phyloP scores from a whole-genome alignment of 2,329 filamentous ascomycete genomes.

The Xylaria sp. region DNA sequence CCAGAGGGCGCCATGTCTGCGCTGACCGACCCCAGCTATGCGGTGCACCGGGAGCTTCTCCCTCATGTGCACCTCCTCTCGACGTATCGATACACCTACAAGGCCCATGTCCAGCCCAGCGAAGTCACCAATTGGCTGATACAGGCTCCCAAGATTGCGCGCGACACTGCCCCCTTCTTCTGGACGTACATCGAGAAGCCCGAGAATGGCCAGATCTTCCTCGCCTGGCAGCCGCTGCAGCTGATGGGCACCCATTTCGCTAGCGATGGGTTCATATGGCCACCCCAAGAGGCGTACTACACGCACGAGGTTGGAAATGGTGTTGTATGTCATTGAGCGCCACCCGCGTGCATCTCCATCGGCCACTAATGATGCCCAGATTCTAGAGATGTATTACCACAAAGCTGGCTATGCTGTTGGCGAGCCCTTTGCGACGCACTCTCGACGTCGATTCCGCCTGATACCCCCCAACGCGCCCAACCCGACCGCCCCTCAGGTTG shows the following conservation, averaged over 20 bases:
- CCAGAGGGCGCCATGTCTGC: constrained; percentile 42
- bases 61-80: constrained; percentile 92
- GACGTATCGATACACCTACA: constrained; percentile 79
- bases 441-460: constrained; percentile 87
- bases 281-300: constrained; percentile 79
- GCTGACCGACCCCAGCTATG: constrained; percentile 59
- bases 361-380: constrained; percentile 61
- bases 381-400: constrained; percentile 88
- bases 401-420: constrained; percentile 81
- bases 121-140: constrained; percentile 87
- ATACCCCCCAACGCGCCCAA: constrained; percentile 75
- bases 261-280: constrained; percentile 94
- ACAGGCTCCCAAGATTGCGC: constrained; percentile 84
- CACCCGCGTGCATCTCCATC: constrained; percentile 22
- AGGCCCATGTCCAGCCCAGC: constrained; percentile 75
- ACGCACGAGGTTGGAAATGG: constrained; percentile 75
- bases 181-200: constrained; percentile 93
- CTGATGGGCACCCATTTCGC: constrained; percentile 78
- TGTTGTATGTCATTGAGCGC: constrained; percentile 56
- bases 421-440: constrained; percentile 79
- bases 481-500: constrained; percentile 74
- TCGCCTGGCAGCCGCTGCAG: constrained; percentile 88
- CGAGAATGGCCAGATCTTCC: constrained; percentile 80
- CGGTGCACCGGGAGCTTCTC: constrained; percentile 65
- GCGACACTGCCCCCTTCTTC: constrained; percentile 85